Percentiles rank a stretch among this genome's conserved stretches.
Conservation (phyloP, 1,284 basidiomycete species). For the Peniophora sp. region DNA sequence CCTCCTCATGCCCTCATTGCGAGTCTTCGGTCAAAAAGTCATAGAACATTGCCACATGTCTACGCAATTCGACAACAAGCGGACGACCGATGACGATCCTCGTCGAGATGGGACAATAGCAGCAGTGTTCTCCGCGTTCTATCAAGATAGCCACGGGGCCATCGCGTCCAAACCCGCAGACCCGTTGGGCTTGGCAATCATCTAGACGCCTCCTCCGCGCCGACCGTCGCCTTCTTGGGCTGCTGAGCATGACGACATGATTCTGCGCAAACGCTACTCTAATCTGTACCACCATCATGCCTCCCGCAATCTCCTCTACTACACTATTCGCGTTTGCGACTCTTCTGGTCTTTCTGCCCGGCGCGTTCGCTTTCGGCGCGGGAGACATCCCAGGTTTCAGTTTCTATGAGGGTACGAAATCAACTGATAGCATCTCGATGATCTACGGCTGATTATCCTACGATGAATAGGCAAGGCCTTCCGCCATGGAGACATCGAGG, state of each 20-base stretch:
- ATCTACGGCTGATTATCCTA: slow-evolving; percentile 5
- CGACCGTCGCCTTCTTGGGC: too few species aligned
- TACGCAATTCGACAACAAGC: too few species aligned
- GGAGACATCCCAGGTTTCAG: slow-evolving; percentile 58
- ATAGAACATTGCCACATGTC: too few species aligned
- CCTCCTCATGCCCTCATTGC: too few species aligned
- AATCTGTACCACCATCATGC: slow-evolving; percentile 4
- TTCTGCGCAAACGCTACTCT: not conserved
- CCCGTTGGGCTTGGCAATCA: not conserved
- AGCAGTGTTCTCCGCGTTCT: too few species aligned
- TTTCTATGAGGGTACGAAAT: slow-evolving; percentile 42
- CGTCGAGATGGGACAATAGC: too few species aligned
- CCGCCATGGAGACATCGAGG: slow-evolving; percentile 65
- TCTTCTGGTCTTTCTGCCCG: slow-evolving; percentile 35
- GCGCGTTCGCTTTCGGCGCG: slow-evolving; percentile 48
- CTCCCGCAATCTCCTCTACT: slow-evolving; percentile 24
- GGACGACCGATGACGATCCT: too few species aligned
- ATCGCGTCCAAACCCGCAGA: too few species aligned
- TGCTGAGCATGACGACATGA: not conserved
- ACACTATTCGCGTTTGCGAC: slow-evolving; percentile 26
- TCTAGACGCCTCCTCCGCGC: not conserved
- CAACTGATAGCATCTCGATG: slow-evolving; percentile 2
- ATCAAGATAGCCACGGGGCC: too few species aligned
- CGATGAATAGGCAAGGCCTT: slow-evolving; percentile 52
- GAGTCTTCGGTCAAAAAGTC: too few species aligned